These are phyloP conservation scores for Ichthyophthirius multifiliis DNA, from an alignment of 169 alveolate genomes.

Conservation along the genomic window DNA sequence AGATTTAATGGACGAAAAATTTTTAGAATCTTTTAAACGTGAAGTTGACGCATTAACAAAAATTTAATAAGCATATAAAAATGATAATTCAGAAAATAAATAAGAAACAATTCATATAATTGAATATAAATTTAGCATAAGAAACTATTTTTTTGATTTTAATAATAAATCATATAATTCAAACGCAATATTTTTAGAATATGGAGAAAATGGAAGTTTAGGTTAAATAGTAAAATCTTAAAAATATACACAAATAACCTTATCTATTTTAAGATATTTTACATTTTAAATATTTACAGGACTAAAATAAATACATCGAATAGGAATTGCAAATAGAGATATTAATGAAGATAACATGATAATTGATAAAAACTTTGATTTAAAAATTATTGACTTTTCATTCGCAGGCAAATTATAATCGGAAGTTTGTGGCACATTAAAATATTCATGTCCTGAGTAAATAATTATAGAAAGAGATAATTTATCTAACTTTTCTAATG, in stretches of 20 bases:
- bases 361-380: background rate
- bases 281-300: too few species aligned
- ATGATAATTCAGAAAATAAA: background rate
- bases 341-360: background rate
- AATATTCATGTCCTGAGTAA: background rate
- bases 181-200: background rate
- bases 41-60: background rate
- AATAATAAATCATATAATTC: background rate
- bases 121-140: background rate
- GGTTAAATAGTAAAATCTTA: too few species aligned
- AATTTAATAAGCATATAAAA: background rate
- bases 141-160: background rate
- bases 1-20: background rate
- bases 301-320: background rate
- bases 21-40: background rate
- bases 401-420: background rate
- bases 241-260: too few species aligned
- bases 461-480: background rate
- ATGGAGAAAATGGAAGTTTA: background rate
- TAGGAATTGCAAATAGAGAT: background rate
- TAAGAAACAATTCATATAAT: background rate
- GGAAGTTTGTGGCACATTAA: background rate
- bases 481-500: too few species aligned
- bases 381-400: background rate
- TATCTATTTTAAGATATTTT: background rate